Percentiles rank a stretch among this genome's conserved stretches.
Conservation (phyloP, 2,329 filamentous ascomycete species). For the Aspergillus pseudoglaucus region DNA sequence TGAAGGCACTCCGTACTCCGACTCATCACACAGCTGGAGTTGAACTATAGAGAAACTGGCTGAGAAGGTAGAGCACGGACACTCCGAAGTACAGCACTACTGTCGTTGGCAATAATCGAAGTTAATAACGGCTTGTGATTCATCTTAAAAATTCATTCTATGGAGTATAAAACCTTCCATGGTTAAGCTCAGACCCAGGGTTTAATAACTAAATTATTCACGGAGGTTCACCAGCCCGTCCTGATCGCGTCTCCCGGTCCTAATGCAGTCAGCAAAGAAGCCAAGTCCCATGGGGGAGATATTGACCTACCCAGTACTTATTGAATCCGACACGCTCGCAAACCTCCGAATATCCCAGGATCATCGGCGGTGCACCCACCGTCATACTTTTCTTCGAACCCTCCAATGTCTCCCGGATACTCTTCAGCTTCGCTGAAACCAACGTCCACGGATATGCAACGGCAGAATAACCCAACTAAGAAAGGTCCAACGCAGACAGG, state of each 20-base stretch:
- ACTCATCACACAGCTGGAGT: too few relatives aligned
- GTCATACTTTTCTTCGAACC: constrained; percentile 35
- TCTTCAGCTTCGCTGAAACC: constrained; percentile 40
- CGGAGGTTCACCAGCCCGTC: background rate
- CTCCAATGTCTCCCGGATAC: constrained; percentile 17
- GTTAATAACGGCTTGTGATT: too few relatives aligned
- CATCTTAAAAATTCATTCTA: too few relatives aligned
- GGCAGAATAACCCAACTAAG: constrained; percentile 35
- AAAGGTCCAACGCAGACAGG: constrained; percentile 34
- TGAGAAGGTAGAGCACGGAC: too few relatives aligned
- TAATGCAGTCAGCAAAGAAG: constrained; percentile 20
- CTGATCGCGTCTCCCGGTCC: constrained; percentile 11
- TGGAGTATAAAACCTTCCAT: too few relatives aligned
- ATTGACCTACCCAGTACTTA: constrained; percentile 30
- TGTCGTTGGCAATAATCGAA: too few relatives aligned
- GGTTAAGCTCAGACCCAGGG: too few relatives aligned
- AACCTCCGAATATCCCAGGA: constrained; percentile 39
- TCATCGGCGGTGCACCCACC: constrained; percentile 34
- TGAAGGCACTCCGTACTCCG: too few relatives aligned
- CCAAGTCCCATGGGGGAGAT: background rate
- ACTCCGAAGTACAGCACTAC: too few relatives aligned
- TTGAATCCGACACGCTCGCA: constrained; percentile 42
- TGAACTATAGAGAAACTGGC: too few relatives aligned
- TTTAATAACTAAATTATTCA: too few relatives aligned
- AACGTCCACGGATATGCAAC: constrained; percentile 41